Evolutionary conservation across 2,329 filamentous ascomycete species (phyloP).

Genomic region (Exophiala dermatitidis): DNA sequence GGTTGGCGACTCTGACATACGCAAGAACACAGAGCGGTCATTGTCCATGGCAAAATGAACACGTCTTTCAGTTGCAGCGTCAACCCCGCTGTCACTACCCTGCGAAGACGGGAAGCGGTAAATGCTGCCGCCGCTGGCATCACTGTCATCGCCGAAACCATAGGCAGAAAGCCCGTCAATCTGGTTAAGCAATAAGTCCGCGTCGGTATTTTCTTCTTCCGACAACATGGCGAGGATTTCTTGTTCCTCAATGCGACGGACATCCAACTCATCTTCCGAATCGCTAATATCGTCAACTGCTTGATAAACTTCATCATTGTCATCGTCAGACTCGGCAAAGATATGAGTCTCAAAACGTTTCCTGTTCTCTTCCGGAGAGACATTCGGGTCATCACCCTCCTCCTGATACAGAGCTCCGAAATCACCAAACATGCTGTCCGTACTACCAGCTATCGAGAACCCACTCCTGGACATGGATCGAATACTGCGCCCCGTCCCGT

Average conservation of each 20-base stretch:
- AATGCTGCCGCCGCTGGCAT: conserved; percentile 33
- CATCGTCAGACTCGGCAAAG: conserved; percentile 28
- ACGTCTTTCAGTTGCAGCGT: conserved; percentile 46
- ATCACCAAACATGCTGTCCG: conserved; percentile 21
- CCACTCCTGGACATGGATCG: conserved; percentile 4
- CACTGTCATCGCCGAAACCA: conserved; percentile 28
- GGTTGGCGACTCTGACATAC: conserved; percentile 25
- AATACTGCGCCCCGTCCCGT: conserved; percentile 38
- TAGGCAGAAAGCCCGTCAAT: conserved; percentile 28
- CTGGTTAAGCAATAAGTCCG: conserved; percentile 25
- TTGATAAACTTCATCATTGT: conserved; percentile 49
- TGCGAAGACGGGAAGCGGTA: conserved; percentile 25
- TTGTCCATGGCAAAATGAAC: conserved; percentile 57
- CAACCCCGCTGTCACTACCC: conserved; percentile 32
- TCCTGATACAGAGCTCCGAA: conserved; percentile 18
- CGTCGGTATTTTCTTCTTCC: conserved; percentile 31
- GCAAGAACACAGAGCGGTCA: conserved; percentile 12
- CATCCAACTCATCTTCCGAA: conserved; percentile 70
- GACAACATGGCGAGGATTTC: conserved; percentile 25
- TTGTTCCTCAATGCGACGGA: conserved; percentile 51
- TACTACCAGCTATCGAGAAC: conserved; percentile 17
- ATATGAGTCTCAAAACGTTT: conserved; percentile 23
- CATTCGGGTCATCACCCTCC: conserved; percentile 13
- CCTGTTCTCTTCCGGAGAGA: conserved; percentile 21
- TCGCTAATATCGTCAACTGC: conserved; percentile 74